phyloP scores from a whole-genome alignment of 169 alveolate genomes.

The Plasmodium adleri region DNA sequence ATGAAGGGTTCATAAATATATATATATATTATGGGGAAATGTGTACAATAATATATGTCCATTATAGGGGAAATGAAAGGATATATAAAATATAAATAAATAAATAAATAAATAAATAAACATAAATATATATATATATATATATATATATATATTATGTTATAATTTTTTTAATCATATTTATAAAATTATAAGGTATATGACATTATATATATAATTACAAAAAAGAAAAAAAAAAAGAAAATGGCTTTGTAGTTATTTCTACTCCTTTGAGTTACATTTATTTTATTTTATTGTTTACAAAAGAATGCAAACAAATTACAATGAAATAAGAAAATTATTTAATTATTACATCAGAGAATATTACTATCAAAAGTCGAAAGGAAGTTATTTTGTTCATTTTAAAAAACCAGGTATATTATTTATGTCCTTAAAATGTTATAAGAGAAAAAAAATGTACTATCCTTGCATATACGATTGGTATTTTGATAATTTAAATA shows the following conservation, averaged over 20 bases:
- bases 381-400: constrained; percentile 75
- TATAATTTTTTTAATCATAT: too few relatives aligned
- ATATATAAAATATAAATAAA: too few relatives aligned
- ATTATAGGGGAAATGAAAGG: too few relatives aligned
- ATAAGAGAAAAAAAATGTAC: constrained; percentile 60
- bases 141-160: too few relatives aligned
- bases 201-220: not conserved
- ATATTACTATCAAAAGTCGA: constrained; percentile 74
- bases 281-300: not conserved
- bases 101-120: too few relatives aligned
- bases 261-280: too few relatives aligned
- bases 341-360: constrained; percentile 76
- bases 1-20: too few relatives aligned
- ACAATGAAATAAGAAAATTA: constrained; percentile 64
- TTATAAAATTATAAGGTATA: too few relatives aligned
- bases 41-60: too few relatives aligned
- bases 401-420: constrained; percentile 72
- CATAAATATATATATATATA: too few relatives aligned
- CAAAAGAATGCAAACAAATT: constrained; percentile 51
- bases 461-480: constrained; percentile 73
- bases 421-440: constrained; percentile 72
- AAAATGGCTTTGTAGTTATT: not conserved
- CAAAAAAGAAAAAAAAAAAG: not conserved
- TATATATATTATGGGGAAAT: too few relatives aligned
- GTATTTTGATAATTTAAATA: constrained; percentile 73